A percentile compares a stretch with the other conserved stretches of the same genome.
Evolutionary conservation across 306 rosid species (phyloP).

Genomic region (Cicer pinnatifidum): DNA sequence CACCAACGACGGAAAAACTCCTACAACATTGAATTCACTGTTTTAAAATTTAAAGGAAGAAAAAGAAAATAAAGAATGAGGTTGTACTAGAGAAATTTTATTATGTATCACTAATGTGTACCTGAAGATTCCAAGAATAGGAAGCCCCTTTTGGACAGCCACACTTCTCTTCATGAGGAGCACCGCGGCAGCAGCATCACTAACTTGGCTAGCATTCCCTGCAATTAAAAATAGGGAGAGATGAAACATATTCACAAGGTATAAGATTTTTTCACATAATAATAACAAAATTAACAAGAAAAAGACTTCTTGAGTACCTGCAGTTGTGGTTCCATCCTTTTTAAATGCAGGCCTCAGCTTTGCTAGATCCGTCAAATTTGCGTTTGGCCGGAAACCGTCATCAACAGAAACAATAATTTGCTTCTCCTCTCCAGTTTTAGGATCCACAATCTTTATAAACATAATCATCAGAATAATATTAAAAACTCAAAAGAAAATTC

Average conservation of each 20-base stretch:
- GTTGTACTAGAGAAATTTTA: slow-evolving; percentile 15
- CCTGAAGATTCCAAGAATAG: slow-evolving; percentile 85
- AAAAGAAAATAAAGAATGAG: neutral
- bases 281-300: slow-evolving; percentile 33
- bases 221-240: slow-evolving; percentile 31
- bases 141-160: slow-evolving; percentile 81
- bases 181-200: slow-evolving; percentile 96
- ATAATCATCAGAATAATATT: slow-evolving; percentile 40
- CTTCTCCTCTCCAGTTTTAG: slow-evolving; percentile 83
- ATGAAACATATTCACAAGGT: neutral
- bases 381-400: slow-evolving; percentile 76
- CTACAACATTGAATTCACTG: slow-evolving; percentile 50
- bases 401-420: slow-evolving; percentile 68
- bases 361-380: slow-evolving; percentile 67
- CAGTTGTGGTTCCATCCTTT: slow-evolving; percentile 83
- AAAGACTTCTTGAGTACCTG: slow-evolving; percentile 54
- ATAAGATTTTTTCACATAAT: slow-evolving; percentile 9
- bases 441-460: slow-evolving; percentile 67
- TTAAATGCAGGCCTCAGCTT: slow-evolving; percentile 87
- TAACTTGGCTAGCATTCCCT: slow-evolving; percentile 95
- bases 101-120: slow-evolving; percentile 35
- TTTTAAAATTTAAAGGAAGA: neutral
- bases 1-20: slow-evolving; percentile 93
- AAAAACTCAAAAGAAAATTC: slow-evolving; percentile 34
- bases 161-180: slow-evolving; percentile 90